Evolutionary conservation across 805 yeast species (phyloP).

Genomic region (Metschnikowia peoriensis): DNA sequence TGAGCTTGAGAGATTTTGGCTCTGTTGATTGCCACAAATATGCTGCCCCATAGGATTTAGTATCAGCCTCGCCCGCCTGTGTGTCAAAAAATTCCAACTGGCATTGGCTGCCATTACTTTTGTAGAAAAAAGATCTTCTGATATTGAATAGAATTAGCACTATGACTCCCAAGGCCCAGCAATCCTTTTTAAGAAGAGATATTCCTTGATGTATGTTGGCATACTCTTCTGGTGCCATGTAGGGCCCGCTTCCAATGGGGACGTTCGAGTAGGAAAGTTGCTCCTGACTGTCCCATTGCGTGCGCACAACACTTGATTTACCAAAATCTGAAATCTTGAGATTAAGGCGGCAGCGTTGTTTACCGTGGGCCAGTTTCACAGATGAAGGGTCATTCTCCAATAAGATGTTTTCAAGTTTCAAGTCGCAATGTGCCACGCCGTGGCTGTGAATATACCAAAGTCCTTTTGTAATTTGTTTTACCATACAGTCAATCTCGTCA

Average conservation of each 20-base stretch:
- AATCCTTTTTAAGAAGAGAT: conserved; percentile 79
- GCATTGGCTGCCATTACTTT: conserved; percentile 12
- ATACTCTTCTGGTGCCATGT: conserved; percentile 90
- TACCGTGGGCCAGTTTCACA: conserved; percentile 17
- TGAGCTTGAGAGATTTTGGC: conserved; percentile 4
- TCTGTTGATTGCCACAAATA: conserved; percentile 37
- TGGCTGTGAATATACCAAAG: conserved; percentile 81
- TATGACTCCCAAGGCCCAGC: conserved; percentile 82
- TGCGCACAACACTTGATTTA: conserved; percentile 83
- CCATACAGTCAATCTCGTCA: conserved; percentile 81
- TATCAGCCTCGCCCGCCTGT: conserved; percentile 15
- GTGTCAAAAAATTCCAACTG: conserved; percentile 17
- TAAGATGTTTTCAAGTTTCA: conserved; percentile 84
- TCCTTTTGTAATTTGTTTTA: conserved; percentile 83
- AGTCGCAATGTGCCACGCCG: conserved; percentile 92
- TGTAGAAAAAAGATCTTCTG: conserved; percentile 25
- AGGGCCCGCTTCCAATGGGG: conserved; percentile 84
- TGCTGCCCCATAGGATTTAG: conserved; percentile 21
- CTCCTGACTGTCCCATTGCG: conserved; percentile 72
- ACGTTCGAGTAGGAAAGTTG: conserved; percentile 51
- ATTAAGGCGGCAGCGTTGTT: conserved; percentile 14
- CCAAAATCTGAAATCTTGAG: conserved; percentile 70
- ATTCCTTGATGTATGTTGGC: conserved; percentile 32
- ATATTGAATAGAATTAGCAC: conserved; percentile 30
- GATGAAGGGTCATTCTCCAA: conserved; percentile 57